Base-by-base conservation (phyloP, 1,139 yeast species). In the Hemisphaericaspora subhashii region DNA sequence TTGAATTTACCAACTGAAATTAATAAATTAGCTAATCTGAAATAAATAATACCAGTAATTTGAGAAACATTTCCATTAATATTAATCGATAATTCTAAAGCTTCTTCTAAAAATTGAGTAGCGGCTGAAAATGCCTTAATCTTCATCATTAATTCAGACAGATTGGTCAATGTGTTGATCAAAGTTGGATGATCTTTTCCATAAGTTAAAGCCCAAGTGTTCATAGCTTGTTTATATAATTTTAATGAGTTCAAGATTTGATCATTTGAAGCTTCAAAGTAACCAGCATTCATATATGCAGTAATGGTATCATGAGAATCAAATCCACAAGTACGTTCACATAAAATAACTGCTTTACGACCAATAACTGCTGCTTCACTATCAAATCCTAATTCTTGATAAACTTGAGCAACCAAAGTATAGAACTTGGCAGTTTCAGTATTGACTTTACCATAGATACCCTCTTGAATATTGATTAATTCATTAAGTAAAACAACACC, bases 361-460 rank as follows among this genome's bases (percentile, higher is more conserved):
- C 85, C 78, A 48, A 80, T 67, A n/a, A 72, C 74, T 40, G 82
- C 74, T 4, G 97, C 92, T 50, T 78, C 82, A 22, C 66, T 63
- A 33, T 65, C 61, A 51, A 74, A 65, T 9, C 82, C 81, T 35
- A 81, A 58, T 44, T 83, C 88, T 45, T 80, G 77, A 63, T 81
- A 85, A 17, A 81, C 63, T 48, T 83, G 81, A 10, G 95, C 82
- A 34, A 87, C 68, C 23, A 77, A 68, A 31, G 79, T 68, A 56
- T 83, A 86, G 31, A 83, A 81, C 40, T 76, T 77, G 14, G 92
- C 89, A 29, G 92, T 86, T 51, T 84, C 89, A 9, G 84, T 77
- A 55, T 89, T 95, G 24, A 92, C 75, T 31, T 75, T 63, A 16
- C 98, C 97, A 53, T 86, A 86, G 23, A 87, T 80, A 57, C 89